Evolutionary conservation across 108 stramenopile species (phyloP), one percentile per base, ranked within the genome.

Genomic region (Aurantiochytrium sp.): DNA sequence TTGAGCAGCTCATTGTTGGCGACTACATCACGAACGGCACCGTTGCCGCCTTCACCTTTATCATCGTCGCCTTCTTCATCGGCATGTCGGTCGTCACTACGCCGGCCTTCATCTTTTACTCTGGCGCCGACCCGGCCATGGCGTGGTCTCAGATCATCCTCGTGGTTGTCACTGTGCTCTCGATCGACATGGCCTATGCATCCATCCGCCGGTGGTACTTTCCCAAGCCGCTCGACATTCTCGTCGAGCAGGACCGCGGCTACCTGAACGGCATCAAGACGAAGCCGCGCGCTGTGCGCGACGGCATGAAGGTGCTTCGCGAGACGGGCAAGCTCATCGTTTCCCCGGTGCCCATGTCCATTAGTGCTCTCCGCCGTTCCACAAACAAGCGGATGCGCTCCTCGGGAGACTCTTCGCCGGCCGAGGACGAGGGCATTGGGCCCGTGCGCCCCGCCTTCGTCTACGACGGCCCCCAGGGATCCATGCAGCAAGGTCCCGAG

Each of bases 161-260:
- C 45, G n/a, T 30, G 24, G 42, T 81, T 24, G 45, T 81, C 8
- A 30, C 73, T 81, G 39, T 81, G 50, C 42, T 81, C 27, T 6
- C 30, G 2, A n/a, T 81, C 32, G 73, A 81, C 27, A 81, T 81
- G 73, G 30, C 36, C 73, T 48, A 48, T 24, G 27, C 24, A 5
- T 37, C 39, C 8, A 48, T 41, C 24, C 73, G 45, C 39, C 21
- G 45, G 15, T 41, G 45, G 73, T 81, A 48, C 73, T 81, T 81
- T 48, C 42, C 73, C n/a, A 81, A 42, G 39, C 73, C 73, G 6
- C 73, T 81, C 19, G 73, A 81, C 45, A 41, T 81, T 48, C 45
- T 81, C n/a, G 30, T 81, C 17, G 73, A 81, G 3, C 73, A 81
- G 73, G 73, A 81, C 1, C 73, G 73, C 12, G 73, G 73, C 6